Evolutionary conservation across 2,329 filamentous ascomycete genomes (phyloP), one percentile per base, ranked within the genome.

Genomic region (Curvularia eragrostidis): DNA sequence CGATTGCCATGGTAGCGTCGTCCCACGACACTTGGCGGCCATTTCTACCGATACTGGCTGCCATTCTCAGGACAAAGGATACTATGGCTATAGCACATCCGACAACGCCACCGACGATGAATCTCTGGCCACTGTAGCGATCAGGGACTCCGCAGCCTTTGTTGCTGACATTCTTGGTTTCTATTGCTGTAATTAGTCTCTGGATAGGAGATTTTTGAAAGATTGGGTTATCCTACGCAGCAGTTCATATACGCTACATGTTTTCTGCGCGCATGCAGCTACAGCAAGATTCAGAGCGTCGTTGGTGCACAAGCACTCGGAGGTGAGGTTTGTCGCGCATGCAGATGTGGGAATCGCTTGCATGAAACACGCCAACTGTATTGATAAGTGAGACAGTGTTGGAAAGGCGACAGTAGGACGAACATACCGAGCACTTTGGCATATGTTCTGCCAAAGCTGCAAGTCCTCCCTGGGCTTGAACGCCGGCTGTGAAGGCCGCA

Each of bases 241-340:
- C 13, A 70, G 63, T 56, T 81, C 72, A 21, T 67, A 73, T 34
- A 79, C 66, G 1, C 74, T 79, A 62, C 67, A 70, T 8, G 78
- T 72, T 15, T 66, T 39, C 10, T 58, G 15, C 5, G 80, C 72
- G 38, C 79, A 81, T 13, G 61, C 36, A 8, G 70, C 68, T 4
- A 80, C 66, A 21, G 67, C 59, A 0, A 56, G 60, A 21, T 73
- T 74, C 26, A 80, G 68, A 2, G 66, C 60, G 1, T 54, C 52
- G 58, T 80, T 71, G 1, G 65, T 73, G 59, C 79, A 82, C 21
- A 81, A 68, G 55, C 79, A 82, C 28, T 54, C 53, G 18, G 68
- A 66, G 43, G 72, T 69, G 52, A 81, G 69, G 3, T 78, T 76
- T 1, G 69, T 58, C 3, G 72, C 64, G 56, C 79, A 81, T 9